Percentiles rank a stretch among this genome's conserved stretches.
Conservation (phyloP, 768 basidiomycete species). For the Mycena amicta region DNA sequence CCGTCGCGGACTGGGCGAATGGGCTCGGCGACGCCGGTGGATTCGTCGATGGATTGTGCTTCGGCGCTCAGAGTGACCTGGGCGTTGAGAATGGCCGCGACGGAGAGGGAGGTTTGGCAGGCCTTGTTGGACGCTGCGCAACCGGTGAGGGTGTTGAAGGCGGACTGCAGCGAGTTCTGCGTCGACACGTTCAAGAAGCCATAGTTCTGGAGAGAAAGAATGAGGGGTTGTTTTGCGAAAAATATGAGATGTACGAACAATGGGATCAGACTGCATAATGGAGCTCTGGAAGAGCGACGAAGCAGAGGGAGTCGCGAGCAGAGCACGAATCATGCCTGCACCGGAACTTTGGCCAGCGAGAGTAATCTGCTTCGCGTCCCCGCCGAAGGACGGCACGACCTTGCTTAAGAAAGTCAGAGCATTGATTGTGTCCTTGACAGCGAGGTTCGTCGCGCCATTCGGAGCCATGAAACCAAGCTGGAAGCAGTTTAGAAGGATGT, state of each 20-base stretch:
- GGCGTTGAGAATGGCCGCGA: slow-evolving; percentile 55
- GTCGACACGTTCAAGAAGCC: slow-evolving; percentile 63
- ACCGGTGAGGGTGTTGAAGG: slow-evolving; percentile 49
- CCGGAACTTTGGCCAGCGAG: slow-evolving; percentile 85
- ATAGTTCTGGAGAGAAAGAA: slow-evolving; percentile 53
- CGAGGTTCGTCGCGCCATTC: slow-evolving; percentile 69
- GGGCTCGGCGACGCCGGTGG: slow-evolving; percentile 56
- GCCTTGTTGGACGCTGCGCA: slow-evolving; percentile 48
- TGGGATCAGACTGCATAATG: slow-evolving; percentile 86
- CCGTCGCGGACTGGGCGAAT: slow-evolving; percentile 72
- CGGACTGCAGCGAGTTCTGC: slow-evolving; percentile 55
- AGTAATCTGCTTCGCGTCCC: slow-evolving; percentile 64
- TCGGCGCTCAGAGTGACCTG: slow-evolving; percentile 48
- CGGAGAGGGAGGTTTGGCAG: slow-evolving; percentile 55
- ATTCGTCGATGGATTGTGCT: slow-evolving; percentile 49
- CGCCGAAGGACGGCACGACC: slow-evolving; percentile 66
- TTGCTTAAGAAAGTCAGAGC: slow-evolving; percentile 64
- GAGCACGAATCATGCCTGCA: slow-evolving; percentile 73
- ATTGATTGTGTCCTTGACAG: slow-evolving; percentile 66
- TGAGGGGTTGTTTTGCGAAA: background rate
- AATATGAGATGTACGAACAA: slow-evolving; percentile 48
- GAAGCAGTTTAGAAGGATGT: slow-evolving; percentile 9
- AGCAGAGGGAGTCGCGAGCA: slow-evolving; percentile 74
- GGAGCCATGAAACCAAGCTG: slow-evolving; percentile 80
- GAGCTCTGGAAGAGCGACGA: slow-evolving; percentile 73